Evolutionary conservation across 2,329 filamentous ascomycete species (phyloP), one percentile per base, ranked within the genome.

Genomic region (Penicillium fuscoglaucum): DNA sequence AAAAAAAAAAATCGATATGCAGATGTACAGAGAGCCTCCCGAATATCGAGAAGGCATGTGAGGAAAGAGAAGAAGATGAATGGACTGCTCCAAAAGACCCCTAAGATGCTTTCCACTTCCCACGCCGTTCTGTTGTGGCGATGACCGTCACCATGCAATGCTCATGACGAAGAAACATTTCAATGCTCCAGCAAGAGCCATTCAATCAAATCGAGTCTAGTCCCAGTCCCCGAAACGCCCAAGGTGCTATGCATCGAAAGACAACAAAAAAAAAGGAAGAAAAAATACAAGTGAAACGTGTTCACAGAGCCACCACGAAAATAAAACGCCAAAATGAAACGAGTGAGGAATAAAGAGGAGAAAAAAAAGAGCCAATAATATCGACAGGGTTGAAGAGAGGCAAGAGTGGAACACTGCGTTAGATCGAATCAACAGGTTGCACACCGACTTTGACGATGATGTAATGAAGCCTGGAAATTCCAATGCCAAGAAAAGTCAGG

Each of bases 161-260:
- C 64, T 61, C 59, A 62, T 63, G 63, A 64, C 51, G 58, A 68
- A 68, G 68, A 74, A 68, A 72, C 72, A 68, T 68, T 66, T 71
- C 65, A 69, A 62, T 68, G 63, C 67, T 69, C 65, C 67, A 58
- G 63, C 51, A 56, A 61, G 58, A 68, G 68, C 66, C 65, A 68
- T 68, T 68, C 66, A 69, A 66, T 68, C 68, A 71, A 70, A 68
- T 62, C 69, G 66, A 73, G 67, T 72, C 70, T 72, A 73, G 69
- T 69, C 68, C 69, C 62, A 66, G 66, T 67, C 69, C 69, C 66
- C 60, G 56, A 66, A 73, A 73, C 70, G 71, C 71, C 71, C 66
- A 65, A 70, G 62, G 70, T 72, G 71, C 71, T 72, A 73, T 73
- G 71, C 71, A 70, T 70, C 69, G 62, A 64, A 73, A 68, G 66